A percentile compares a stretch with the other conserved stretches of the same genome.
These are phyloP conservation scores for Strobilomyces echinocephalus DNA, from an alignment of 768 basidiomycete species.

Conservation along the genomic window DNA sequence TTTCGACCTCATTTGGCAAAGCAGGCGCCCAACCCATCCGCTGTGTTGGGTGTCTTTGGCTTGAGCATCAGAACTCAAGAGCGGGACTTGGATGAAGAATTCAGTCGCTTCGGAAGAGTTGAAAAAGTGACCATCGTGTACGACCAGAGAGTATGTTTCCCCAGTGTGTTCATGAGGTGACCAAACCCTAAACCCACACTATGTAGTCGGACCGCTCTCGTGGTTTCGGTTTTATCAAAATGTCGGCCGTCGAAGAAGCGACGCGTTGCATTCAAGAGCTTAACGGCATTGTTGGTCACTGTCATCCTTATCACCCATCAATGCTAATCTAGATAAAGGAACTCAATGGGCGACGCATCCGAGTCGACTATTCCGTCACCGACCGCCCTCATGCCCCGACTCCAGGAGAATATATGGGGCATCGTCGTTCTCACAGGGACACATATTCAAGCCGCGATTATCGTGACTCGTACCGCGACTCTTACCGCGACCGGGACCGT, in stretches of 20 bases:
- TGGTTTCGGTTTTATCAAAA: slow-evolving; percentile 96
- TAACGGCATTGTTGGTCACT: slow-evolving; percentile 76
- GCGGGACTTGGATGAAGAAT: slow-evolving; percentile 92
- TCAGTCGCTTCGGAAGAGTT: slow-evolving; percentile 80
- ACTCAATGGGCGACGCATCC: slow-evolving; percentile 91
- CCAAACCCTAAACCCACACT: slow-evolving; percentile 19
- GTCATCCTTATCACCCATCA: neutral
- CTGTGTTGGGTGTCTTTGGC: slow-evolving; percentile 96
- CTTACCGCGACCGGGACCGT: slow-evolving; percentile 44
- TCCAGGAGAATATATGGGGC: slow-evolving; percentile 97
- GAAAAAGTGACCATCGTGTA: slow-evolving; percentile 97
- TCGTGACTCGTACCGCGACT: slow-evolving; percentile 43
- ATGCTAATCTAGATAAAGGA: slow-evolving; percentile 47
- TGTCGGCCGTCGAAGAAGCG: slow-evolving; percentile 87
- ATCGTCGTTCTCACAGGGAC: slow-evolving; percentile 58
- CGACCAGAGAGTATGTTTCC: slow-evolving; percentile 77
- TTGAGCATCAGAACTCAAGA: slow-evolving; percentile 92
- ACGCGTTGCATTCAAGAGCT: slow-evolving; percentile 81
- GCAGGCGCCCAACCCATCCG: slow-evolving; percentile 84
- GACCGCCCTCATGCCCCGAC: slow-evolving; percentile 92
- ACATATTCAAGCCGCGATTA: slow-evolving; percentile 40
- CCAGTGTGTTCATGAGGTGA: neutral
- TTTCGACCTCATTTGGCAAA: slow-evolving; percentile 36
- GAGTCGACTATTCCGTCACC: slow-evolving; percentile 96
- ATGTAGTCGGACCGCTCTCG: slow-evolving; percentile 87